Base-by-base conservation (phyloP, 805 yeast genomes). In the Tetrapisispora phaffii region DNA sequence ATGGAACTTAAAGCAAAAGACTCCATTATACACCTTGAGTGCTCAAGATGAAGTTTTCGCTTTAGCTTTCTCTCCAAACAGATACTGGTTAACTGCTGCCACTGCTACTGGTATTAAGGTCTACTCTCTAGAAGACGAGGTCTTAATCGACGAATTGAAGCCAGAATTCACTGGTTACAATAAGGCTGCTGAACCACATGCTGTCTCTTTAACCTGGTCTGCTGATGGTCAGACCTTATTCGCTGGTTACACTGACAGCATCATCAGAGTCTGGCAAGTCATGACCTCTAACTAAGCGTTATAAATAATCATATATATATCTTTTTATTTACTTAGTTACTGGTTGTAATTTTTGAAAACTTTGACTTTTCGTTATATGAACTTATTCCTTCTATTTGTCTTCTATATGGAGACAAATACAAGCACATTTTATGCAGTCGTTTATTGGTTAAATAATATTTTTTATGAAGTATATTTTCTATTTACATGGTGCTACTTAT, bases 21-120 rank as follows among this genome's bases (percentile, higher is more conserved):
- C 74, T 67, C 81, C 89, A 67, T 78, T 89, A 68, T 90, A 88
- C 95, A 82, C 96, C 67, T 80, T 93, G 72, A 76, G 79, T 66
- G 90, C 96, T 64, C 87, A 93, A 72, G 93, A 90, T 69, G 97
- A 90, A 80, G 88, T 93, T 63, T 86, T 86, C 74, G 94, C 97
- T 71, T 80, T 93, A 70, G 95, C 97, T 65, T 93, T 93, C 95
- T 90, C 97, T 72, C 98, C 99, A 77, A 86, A 86, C 95, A 89
- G 98, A 84, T 93, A 86, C 94, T 93, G 98, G 98, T 85, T 93
- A 73, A 90, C 95, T 71, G 98, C 97, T 76, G 97, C 98, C 69
- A 93, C 99, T 65, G 76, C 96, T 58, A 76, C 96, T 60, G 93
- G 96, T 68, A 87, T 93, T 80, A 90, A 89, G 85, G 82, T 93